These are phyloP conservation scores for Phyllosticta capitalensis DNA, from an alignment of 2,329 filamentous ascomycete genomes.

Conservation along the genomic window DNA sequence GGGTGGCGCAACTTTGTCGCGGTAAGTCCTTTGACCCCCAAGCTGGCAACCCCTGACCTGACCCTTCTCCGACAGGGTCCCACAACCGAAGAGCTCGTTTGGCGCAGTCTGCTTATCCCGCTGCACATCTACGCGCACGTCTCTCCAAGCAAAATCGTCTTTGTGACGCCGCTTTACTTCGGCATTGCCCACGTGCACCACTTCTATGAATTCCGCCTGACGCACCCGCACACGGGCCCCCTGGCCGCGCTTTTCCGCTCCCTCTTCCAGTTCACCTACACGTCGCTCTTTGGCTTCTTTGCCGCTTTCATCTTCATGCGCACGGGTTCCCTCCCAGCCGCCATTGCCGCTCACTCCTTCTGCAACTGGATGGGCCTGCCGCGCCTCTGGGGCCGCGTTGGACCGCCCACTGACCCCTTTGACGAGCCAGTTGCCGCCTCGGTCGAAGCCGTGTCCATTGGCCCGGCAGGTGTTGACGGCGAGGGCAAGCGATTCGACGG, in stretches of 20 bases:
- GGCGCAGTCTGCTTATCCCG: conserved; percentile 77
- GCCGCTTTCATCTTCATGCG: conserved; percentile 82
- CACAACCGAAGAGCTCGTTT: conserved; percentile 86
- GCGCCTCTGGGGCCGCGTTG: conserved; percentile 70
- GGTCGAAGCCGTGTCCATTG: conserved; percentile 24
- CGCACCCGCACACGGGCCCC: conserved; percentile 60
- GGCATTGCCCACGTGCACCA: conserved; percentile 91
- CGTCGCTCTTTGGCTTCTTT: conserved; percentile 87
- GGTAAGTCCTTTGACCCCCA: conserved; percentile 42
- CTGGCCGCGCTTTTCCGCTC: conserved; percentile 58
- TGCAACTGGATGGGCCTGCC: conserved; percentile 92
- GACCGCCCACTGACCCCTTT: conserved; percentile 13
- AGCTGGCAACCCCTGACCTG: neutral
- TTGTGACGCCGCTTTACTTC: conserved; percentile 80
- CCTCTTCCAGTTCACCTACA: conserved; percentile 78
- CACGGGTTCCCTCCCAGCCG: conserved; percentile 69
- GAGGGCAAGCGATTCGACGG: conserved; percentile 19
- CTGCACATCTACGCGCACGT: conserved; percentile 62
- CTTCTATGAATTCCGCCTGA: conserved; percentile 85
- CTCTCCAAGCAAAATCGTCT: conserved; percentile 51
- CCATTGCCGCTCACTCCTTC: conserved; percentile 70
- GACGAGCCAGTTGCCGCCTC: conserved; percentile 32
- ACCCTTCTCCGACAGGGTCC: conserved; percentile 45
- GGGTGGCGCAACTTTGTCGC: conserved; percentile 81
- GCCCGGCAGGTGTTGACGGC: conserved; percentile 20